Evolutionary conservation across 129 eudicot species (phyloP).

Genomic region (Heracleum sosnowskyi): DNA sequence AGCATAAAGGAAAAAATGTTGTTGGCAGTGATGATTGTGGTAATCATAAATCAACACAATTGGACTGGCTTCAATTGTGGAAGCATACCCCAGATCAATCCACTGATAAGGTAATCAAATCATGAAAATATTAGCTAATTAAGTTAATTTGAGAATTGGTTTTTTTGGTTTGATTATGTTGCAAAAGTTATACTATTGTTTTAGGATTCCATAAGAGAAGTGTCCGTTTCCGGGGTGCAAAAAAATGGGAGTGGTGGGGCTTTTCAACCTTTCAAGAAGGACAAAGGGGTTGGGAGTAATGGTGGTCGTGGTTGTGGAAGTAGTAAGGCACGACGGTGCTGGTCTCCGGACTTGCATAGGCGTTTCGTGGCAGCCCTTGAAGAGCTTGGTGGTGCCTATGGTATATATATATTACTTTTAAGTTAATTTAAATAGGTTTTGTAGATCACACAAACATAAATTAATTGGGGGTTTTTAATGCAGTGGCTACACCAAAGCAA

Average conservation of each 20-base stretch:
- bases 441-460: neutral
- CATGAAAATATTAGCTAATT: neutral
- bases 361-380: conserved; percentile 73
- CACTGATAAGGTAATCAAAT: conserved; percentile 32
- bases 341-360: conserved; percentile 91
- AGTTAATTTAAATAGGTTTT: no score
- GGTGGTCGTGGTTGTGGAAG: conserved; percentile 39
- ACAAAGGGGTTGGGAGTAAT: conserved; percentile 17
- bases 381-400: conserved; percentile 97
- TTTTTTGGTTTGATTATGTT: conserved; percentile 16
- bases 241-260: conserved; percentile 67
- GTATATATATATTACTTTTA: no score
- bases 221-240: conserved; percentile 39
- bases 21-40: conserved; percentile 11
- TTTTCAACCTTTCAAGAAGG: conserved; percentile 68
- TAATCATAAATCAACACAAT: conserved; percentile 36
- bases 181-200: conserved; percentile 2
- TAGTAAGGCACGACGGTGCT: conserved; percentile 71
- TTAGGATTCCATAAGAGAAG: conserved; percentile 40
- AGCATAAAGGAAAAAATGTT: conserved; percentile 10
- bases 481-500: conserved; percentile 19
- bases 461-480: neutral
- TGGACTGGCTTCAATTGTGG: conserved; percentile 93
- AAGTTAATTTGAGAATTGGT: neutral
- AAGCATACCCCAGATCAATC: conserved; percentile 74